A percentile compares a stretch with the other conserved stretches of the same genome.
These are phyloP conservation scores for Phytophthora palmivora DNA, from an alignment of 352 stramenopile species.

Conservation along the genomic window DNA sequence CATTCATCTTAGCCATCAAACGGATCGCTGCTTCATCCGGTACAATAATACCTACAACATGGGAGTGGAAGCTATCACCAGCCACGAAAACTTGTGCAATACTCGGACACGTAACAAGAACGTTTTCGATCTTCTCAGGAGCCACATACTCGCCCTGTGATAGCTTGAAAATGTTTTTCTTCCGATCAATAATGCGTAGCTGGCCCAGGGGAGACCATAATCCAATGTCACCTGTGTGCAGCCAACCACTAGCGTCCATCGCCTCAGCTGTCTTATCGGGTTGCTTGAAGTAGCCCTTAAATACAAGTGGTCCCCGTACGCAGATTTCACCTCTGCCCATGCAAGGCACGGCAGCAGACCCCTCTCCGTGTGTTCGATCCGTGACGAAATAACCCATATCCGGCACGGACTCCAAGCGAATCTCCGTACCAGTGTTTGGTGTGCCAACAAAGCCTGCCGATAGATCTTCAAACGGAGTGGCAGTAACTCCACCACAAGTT, in stretches of 20 bases:
- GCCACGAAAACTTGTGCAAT: constrained; percentile 97
- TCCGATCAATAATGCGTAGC: constrained; percentile 92
- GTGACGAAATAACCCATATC: constrained; percentile 96
- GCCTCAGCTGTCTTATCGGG: constrained; percentile 92
- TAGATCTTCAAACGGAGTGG: constrained; percentile 46
- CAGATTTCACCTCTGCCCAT: constrained; percentile 72
- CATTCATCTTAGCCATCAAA: constrained; percentile 43
- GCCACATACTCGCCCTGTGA: constrained; percentile 97
- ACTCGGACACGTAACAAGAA: constrained; percentile 88
- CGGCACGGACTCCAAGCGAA: constrained; percentile 95
- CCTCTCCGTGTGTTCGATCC: constrained; percentile 65
- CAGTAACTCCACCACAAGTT: constrained; percentile 88
- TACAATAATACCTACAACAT: constrained; percentile 95
- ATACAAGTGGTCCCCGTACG: constrained; percentile 85
- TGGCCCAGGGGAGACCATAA: constrained; percentile 93
- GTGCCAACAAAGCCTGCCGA: constrained; percentile 92
- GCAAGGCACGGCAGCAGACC: constrained; percentile 36
- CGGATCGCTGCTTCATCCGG: constrained; percentile 60
- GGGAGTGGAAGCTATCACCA: constrained; percentile 95
- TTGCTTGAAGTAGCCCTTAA: constrained; percentile 96
- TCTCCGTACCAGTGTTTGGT: constrained; percentile 86
- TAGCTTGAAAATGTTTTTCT: constrained; percentile 96
- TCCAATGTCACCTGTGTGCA: constrained; percentile 97
- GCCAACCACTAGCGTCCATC: constrained; percentile 93
- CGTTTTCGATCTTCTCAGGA: constrained; percentile 97